Base-by-base conservation (phyloP, 345 rosid species). In the Citrus sinensis region DNA sequence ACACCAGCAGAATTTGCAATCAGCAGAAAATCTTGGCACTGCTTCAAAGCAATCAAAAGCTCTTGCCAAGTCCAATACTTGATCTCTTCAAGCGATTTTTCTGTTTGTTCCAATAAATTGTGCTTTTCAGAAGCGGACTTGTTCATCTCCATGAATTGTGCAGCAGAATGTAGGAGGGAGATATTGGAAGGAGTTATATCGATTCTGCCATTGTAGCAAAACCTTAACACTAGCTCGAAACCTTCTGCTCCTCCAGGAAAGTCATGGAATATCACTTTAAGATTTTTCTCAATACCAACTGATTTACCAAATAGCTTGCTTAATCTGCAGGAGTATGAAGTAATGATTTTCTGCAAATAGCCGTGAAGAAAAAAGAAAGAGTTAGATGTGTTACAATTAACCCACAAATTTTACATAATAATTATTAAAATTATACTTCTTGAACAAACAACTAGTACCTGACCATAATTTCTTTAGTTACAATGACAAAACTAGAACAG, bases 201-300 rank as follows among this genome's bases (percentile, higher is more conserved):
- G 25, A 87, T 75, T 56, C 71, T 56, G 70, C 98, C 93, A 13
- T 83, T 90, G 90, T 96, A 94, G 78, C 97, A 96, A 88, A 94
- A 96, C 78, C 92, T 86, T 39, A 89, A 88, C 11, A 92, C 63
- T 66, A 92, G 89, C 88, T 94, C 97, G 74, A 96, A 94, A 81
- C 90, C 77, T 78, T 86, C 90, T 0, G 93, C 73, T 35, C 98
- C 98, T 46, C 97, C 98, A 0, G 99, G 98, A 71, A 96, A 96
- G 64, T 92, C 99, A 75, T 89, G 86, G 66, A 96, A 92, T 80
- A 96, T 84, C 73, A 96, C 90, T 78, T 94, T 96, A 54, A 89
- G 84, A 76, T 82, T 82, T 61, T 87, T 80, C 66, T 78, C 55
- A 40, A 85, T 71, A 58, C 76, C 73, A 14, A 82, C 79, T 61